phyloP scores from a whole-genome alignment of 2,329 filamentous ascomycete genomes.

The Pezicula radicicola region DNA sequence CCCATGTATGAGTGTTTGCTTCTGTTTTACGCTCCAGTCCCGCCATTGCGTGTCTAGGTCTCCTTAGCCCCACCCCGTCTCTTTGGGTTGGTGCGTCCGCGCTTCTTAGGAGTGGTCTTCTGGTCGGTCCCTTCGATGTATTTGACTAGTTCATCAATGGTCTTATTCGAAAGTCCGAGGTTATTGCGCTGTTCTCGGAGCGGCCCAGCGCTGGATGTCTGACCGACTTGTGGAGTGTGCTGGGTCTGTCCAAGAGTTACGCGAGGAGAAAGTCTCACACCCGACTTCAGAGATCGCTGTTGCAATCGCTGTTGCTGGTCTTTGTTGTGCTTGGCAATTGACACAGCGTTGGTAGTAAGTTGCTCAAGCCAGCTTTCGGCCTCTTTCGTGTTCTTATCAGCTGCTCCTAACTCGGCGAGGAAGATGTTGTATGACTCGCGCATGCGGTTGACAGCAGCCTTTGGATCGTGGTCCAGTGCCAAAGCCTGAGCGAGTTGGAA shows the following conservation, averaged over 20 bases:
- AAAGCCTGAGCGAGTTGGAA: constrained; percentile 97
- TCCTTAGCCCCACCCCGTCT: constrained; percentile 36
- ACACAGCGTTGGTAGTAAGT: constrained; percentile 91
- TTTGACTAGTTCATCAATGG: constrained; percentile 88
- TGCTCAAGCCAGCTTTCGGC: constrained; percentile 96
- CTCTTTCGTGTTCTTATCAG: constrained; percentile 97
- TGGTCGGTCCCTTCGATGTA: constrained; percentile 82
- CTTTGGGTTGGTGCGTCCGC: constrained; percentile 54
- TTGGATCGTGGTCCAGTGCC: constrained; percentile 92
- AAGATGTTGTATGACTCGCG: constrained; percentile 97
- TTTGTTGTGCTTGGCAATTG: constrained; percentile 90
- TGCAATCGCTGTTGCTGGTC: constrained; percentile 76
- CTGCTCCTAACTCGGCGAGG: constrained; percentile 77
- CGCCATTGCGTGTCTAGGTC: too few relatives aligned
- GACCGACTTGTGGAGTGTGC: constrained; percentile 61
- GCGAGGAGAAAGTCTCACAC: constrained; percentile 64
- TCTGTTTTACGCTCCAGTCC: too few relatives aligned
- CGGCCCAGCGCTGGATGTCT: constrained; percentile 46
- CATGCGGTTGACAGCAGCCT: constrained; percentile 89
- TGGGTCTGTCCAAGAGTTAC: constrained; percentile 52
- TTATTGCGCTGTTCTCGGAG: constrained; percentile 25
- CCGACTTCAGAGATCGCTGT: constrained; percentile 67
- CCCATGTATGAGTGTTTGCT: neutral
- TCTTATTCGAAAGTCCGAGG: constrained; percentile 66
- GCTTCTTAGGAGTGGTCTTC: constrained; percentile 52